A percentile compares a stretch with the other conserved stretches of the same genome.
Evolutionary conservation across 1,139 yeast genomes (phyloP).

Genomic region (Pneumocystis canis): DNA sequence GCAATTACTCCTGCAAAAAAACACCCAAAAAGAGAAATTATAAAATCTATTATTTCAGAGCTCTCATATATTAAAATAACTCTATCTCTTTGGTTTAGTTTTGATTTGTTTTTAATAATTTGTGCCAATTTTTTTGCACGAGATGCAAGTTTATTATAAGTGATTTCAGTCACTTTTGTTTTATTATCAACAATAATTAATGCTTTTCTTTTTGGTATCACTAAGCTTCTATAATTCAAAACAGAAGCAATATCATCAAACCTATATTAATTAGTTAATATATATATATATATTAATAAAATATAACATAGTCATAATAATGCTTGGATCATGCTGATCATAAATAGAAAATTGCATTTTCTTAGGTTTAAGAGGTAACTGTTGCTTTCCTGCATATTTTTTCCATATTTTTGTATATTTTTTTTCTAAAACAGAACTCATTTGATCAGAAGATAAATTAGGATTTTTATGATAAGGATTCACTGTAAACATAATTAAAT

Average conservation of each 20-base stretch:
- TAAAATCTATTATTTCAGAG: slow-evolving; percentile 70
- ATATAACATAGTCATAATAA: slow-evolving; percentile 18
- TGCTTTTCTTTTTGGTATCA: slow-evolving; percentile 56
- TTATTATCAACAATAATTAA: slow-evolving; percentile 55
- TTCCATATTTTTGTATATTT: not conserved
- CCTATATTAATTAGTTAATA: slow-evolving; percentile 12
- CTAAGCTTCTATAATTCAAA: slow-evolving; percentile 53
- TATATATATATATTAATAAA: not conserved
- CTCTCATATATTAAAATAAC: slow-evolving; percentile 75
- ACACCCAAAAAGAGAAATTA: slow-evolving; percentile 78
- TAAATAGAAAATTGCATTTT: slow-evolving; percentile 26
- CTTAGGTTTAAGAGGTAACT: slow-evolving; percentile 26
- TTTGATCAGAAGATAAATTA: not conserved
- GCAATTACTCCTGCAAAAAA: slow-evolving; percentile 90
- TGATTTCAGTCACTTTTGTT: slow-evolving; percentile 57
- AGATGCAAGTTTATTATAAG: slow-evolving; percentile 81
- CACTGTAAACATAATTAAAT: not conserved
- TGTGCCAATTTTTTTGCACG: slow-evolving; percentile 81
- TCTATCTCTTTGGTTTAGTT: slow-evolving; percentile 64
- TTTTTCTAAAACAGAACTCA: not conserved
- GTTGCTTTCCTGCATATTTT: slow-evolving; percentile 8
- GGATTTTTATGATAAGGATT: not conserved
- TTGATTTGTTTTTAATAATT: slow-evolving; percentile 62
- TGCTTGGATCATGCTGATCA: slow-evolving; percentile 25
- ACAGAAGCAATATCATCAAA: slow-evolving; percentile 57